Percentiles rank a stretch among this genome's conserved stretches.
phyloP scores from a whole-genome alignment of 352 stramenopile genomes.

The Globisporangium acanthophoron region DNA sequence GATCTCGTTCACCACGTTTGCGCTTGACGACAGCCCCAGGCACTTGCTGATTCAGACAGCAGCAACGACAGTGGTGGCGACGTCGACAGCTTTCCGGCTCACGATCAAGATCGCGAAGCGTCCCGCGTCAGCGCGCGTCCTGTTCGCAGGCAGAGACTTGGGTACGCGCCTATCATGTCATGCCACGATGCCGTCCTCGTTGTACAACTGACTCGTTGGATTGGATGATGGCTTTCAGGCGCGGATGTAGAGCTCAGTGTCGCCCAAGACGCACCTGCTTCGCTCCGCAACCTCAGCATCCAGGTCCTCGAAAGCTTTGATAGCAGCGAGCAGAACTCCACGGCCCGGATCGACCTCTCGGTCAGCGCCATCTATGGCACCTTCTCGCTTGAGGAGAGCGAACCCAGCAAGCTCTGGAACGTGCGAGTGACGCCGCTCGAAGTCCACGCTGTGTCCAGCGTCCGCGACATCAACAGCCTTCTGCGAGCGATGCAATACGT shows the following conservation, averaged over 20 bases:
- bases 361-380: slow-evolving; percentile 8
- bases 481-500: slow-evolving; percentile 21
- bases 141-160: neutral
- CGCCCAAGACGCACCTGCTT: neutral
- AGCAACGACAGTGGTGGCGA: neutral
- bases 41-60: neutral
- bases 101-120: slow-evolving; percentile 3
- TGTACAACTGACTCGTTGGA: neutral
- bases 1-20: slow-evolving; percentile 5
- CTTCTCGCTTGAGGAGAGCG: neutral
- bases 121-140: slow-evolving; percentile 1
- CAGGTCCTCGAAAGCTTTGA: neutral
- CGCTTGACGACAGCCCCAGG: neutral
- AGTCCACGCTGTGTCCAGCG: slow-evolving; percentile 1
- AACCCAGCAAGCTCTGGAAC: neutral
- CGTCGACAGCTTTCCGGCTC: neutral
- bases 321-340: neutral
- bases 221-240: neutral
- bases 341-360: slow-evolving; percentile 3
- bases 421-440: slow-evolving; percentile 3
- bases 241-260: slow-evolving; percentile 1
- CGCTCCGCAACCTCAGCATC: slow-evolving; percentile 8
- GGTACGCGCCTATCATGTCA: slow-evolving; percentile 1
- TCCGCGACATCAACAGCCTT: slow-evolving; percentile 7
- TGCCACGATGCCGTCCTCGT: neutral